Conservation (phyloP, 441 rosid species). For the Populus trichocarpa region DNA sequence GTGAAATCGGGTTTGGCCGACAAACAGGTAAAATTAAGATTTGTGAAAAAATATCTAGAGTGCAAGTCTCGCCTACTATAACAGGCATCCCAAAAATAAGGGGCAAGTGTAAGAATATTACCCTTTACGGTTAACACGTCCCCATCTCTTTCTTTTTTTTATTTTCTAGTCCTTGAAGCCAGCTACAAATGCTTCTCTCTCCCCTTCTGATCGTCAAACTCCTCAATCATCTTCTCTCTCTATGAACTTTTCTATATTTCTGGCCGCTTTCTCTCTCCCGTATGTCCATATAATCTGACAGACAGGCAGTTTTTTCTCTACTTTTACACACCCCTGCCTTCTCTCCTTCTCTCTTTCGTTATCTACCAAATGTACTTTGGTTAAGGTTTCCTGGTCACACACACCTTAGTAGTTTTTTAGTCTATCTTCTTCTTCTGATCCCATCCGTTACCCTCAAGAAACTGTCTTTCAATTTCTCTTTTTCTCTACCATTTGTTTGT, state of each 20-base stretch:
- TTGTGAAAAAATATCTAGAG: not conserved
- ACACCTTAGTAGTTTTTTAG: not conserved
- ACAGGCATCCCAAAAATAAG: not conserved
- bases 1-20: not conserved
- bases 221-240: conserved; percentile 10
- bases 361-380: conserved; percentile 3
- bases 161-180: conserved; percentile 11
- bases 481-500: not conserved
- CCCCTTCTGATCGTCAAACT: conserved; percentile 17
- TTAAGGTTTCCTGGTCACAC: conserved; percentile 15
- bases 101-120: not conserved
- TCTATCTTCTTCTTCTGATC: conserved; percentile 15
- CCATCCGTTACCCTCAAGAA: conserved; percentile 25
- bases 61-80: not conserved
- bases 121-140: conserved; percentile 23
- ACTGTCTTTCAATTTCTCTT: not conserved
- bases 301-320: conserved; percentile 6
- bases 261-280: not conserved
- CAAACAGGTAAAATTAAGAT: not conserved
- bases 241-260: not conserved
- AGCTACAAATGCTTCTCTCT: conserved; percentile 15
- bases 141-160: not conserved
- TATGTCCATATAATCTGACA: conserved; percentile 26
- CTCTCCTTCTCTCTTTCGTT: not conserved
- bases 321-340: not conserved